These are phyloP conservation scores for Fusarium cicatricum DNA, from an alignment of 2,329 filamentous ascomycete genomes.

Conservation along the genomic window DNA sequence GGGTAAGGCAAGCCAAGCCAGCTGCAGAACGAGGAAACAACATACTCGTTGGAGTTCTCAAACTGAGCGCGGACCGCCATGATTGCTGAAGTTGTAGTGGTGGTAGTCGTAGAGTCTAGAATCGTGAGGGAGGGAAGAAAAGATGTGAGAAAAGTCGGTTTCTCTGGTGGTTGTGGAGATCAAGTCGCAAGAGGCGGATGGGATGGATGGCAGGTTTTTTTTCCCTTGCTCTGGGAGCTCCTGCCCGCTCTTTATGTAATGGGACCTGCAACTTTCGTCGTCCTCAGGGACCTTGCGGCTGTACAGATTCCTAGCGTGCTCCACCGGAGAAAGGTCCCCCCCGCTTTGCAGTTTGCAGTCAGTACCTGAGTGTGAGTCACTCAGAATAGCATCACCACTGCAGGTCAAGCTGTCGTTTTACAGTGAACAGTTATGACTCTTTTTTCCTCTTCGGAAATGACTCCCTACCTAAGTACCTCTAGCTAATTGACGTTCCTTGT, in stretches of 20 bases:
- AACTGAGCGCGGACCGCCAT: conserved; percentile 80
- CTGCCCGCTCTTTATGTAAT: conserved; percentile 39
- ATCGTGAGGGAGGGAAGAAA: conserved; percentile 23
- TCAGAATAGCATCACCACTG: neutral
- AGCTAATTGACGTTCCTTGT: no score
- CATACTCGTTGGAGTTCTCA: conserved; percentile 91
- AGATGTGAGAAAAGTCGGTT: neutral
- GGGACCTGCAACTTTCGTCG: neutral
- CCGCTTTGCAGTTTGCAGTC: neutral
- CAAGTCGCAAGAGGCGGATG: conserved; percentile 32
- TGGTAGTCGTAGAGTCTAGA: conserved; percentile 23
- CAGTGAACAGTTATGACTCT: neutral
- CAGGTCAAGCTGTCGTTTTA: neutral
- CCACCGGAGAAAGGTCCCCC: neutral
- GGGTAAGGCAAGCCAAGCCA: conserved; percentile 26
- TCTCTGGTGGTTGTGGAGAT: neutral
- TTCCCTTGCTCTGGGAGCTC: conserved; percentile 25
- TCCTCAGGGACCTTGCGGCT: neutral
- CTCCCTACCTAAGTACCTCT: neutral
- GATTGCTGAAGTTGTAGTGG: conserved; percentile 41
- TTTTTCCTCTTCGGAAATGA: neutral
- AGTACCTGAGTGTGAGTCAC: neutral
- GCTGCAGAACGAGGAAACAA: conserved; percentile 26
- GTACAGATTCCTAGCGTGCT: neutral
- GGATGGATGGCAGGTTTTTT: conserved; percentile 31